Evolutionary conservation across 2,329 filamentous ascomycete species (phyloP), one percentile per base, ranked within the genome.

Genomic region (Aspergillus sergii): DNA sequence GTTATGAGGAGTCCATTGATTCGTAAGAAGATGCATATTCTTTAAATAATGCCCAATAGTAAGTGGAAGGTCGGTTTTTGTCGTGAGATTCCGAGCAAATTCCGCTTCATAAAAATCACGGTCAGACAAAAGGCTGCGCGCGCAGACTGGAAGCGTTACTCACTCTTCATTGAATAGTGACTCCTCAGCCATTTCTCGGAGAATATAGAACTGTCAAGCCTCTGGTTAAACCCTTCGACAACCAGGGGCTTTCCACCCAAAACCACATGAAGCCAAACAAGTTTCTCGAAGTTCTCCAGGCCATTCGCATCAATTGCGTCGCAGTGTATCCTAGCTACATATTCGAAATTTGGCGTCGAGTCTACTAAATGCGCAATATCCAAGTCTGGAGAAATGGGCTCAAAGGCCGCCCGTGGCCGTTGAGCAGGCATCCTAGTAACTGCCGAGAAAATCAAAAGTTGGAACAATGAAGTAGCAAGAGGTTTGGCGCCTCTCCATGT

Each of bases 1-100:
- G 66, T 92, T 94, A 54, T 84, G 85, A 0, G 87, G 82, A 10
- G 84, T 90, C 83, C 92, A 96, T 74, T 96, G 93, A 57, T 94
- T 90, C 0, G 94, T 89, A 36, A 98, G 86, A 68, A 91, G 88
- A 46, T 87, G 86, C 90, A 98, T 91, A 57, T 93, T 94, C 67
- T 91, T 90, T 39, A 99, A 81, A 78, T 99, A 99, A 76, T 98
- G 94, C 1, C 89, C 90, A 65, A 92, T 92, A 0, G 93, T 94
- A 82, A 98, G 91, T 1, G 90, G 91, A 11, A 97, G 87, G 72
- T 94, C 89, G 58, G 84, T 81, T 65, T 91, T 89, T 14, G 86
- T 84, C 11, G 85, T 86, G 56, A 98, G 88, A 73, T 97, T 93
- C 69, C 93, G 88, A 60, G 96, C 92, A 75, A 88, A 89, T 76